A percentile compares a stretch with the other conserved stretches of the same genome.
Conservation (phyloP, 805 yeast species). For the Kuraishia hungarica region DNA sequence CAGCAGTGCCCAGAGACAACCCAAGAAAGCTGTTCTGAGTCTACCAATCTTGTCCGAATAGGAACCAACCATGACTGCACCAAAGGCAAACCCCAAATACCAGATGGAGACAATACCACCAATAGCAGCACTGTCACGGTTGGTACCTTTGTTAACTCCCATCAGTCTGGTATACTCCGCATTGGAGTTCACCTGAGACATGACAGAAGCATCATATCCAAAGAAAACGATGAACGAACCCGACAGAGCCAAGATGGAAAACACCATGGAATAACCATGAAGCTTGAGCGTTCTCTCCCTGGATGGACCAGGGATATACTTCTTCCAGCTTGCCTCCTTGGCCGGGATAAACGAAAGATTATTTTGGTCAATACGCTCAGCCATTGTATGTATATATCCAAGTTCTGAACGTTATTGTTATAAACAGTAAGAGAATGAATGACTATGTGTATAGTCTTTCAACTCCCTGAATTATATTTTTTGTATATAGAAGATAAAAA, state of each 20-base stretch:
- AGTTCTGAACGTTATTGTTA: too few species aligned
- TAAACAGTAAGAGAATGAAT: too few species aligned
- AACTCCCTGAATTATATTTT: too few species aligned
- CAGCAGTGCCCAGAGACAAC: conserved; percentile 7
- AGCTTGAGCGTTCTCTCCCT: background rate
- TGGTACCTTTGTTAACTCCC: conserved; percentile 2
- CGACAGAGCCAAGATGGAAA: conserved; percentile 1
- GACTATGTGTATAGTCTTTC: background rate
- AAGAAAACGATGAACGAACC: conserved; percentile 5
- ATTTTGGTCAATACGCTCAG: background rate
- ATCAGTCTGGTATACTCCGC: conserved; percentile 1
- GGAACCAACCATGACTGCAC: conserved; percentile 2
- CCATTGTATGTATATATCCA: background rate
- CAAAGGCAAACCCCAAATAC: conserved; percentile 1
- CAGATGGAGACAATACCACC: conserved; percentile 3
- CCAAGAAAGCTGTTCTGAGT: conserved; percentile 1
- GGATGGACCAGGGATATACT: conserved; percentile 3
- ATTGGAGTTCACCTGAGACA: conserved; percentile 3
- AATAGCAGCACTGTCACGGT: conserved; percentile 1
- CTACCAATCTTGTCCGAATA: conserved; percentile 2
- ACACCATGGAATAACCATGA: conserved; percentile 1
- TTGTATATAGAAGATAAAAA: background rate
- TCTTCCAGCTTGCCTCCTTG: conserved; percentile 1
- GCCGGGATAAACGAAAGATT: conserved; percentile 1
- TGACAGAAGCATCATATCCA: conserved; percentile 3